phyloP scores from a whole-genome alignment of 1,284 basidiomycete genomes.

The Ganoderma lingzhi region DNA sequence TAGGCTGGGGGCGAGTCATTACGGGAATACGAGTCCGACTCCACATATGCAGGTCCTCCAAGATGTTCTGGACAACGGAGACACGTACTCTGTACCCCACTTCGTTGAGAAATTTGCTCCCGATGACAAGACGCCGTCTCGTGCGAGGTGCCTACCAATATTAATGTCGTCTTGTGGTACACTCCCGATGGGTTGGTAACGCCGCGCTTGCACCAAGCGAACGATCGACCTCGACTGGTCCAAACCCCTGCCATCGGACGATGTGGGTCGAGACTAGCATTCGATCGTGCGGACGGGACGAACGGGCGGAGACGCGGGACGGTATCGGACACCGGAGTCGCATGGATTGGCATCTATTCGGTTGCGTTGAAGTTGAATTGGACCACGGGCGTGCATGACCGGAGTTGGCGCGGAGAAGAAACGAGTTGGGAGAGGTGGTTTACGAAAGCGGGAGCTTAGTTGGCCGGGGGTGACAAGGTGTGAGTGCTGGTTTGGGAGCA shows the following conservation, averaged over 20 bases:
- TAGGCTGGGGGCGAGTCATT: not conserved
- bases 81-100: not conserved
- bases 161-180: not conserved
- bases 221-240: too few species aligned
- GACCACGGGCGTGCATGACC: not conserved
- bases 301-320: not conserved
- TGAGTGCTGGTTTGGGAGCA: conserved; percentile 1
- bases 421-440: not conserved
- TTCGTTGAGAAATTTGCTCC: not conserved
- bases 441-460: conserved; percentile 1
- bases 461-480: conserved; percentile 5
- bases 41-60: not conserved
- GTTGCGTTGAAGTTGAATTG: not conserved
- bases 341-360: not conserved
- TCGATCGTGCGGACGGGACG: not conserved
- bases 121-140: not conserved
- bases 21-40: not conserved
- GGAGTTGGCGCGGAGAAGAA: conserved; percentile 1
- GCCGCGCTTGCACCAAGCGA: not conserved
- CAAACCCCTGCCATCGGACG: too few species aligned
- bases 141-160: not conserved
- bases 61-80: not conserved
- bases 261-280: too few species aligned
- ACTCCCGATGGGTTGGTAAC: not conserved
- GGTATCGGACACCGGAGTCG: conserved; percentile 7